These are phyloP conservation scores for Aaosphaeria pasadenensis DNA, from an alignment of 2,329 filamentous ascomycete species.

Conservation along the genomic window DNA sequence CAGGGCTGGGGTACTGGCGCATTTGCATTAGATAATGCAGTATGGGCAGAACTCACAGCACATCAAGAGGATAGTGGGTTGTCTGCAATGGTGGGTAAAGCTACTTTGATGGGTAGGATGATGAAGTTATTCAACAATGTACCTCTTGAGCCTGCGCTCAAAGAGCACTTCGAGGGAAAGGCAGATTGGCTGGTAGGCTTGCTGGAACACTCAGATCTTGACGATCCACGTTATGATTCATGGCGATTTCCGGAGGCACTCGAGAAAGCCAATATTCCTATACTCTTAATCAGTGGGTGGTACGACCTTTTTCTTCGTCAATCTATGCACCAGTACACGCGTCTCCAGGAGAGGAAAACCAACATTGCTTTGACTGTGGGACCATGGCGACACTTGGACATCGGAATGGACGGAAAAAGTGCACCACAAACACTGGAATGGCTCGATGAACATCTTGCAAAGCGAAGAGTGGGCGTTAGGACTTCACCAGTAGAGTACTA, in stretches of 20 bases:
- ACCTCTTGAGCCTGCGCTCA: slow-evolving; percentile 2
- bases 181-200: slow-evolving; percentile 6
- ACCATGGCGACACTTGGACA: slow-evolving; percentile 8
- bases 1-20: slow-evolving; percentile 7
- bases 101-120: background rate
- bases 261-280: slow-evolving; percentile 8
- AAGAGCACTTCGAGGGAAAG: background rate
- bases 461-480: background rate
- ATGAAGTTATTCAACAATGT: slow-evolving; percentile 3
- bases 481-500: slow-evolving; percentile 8
- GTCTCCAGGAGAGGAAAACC: slow-evolving; percentile 6
- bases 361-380: slow-evolving; percentile 11
- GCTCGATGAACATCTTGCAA: slow-evolving; percentile 8
- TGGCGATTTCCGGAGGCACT: slow-evolving; percentile 7
- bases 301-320: slow-evolving; percentile 11
- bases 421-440: slow-evolving; percentile 5
- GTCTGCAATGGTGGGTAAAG: background rate
- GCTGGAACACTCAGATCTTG: slow-evolving; percentile 2
- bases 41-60: slow-evolving; percentile 4
- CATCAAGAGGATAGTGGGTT: slow-evolving; percentile 3
- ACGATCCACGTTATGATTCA: slow-evolving; percentile 7
- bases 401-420: background rate
- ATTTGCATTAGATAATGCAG: slow-evolving; percentile 6
- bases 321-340: slow-evolving; percentile 12
- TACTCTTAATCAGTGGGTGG: slow-evolving; percentile 11